A percentile compares a stretch with the other conserved stretches of the same genome.
phyloP scores from a whole-genome alignment of 1,284 basidiomycete genomes.

The Sphaerobolus stellatus region DNA sequence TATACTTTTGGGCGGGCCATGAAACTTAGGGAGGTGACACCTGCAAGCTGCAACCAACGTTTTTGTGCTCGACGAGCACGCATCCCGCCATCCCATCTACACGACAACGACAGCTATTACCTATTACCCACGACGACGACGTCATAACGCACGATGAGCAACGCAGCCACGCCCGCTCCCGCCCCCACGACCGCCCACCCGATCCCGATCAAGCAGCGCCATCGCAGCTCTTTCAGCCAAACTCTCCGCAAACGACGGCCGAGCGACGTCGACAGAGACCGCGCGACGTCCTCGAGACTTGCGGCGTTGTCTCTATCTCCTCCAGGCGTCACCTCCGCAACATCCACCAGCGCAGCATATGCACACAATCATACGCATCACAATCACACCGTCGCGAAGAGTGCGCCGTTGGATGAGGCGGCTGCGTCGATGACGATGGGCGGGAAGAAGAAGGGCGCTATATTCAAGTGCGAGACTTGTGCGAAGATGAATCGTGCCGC shows the following conservation, averaged over 20 bases:
- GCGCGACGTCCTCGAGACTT: slow-evolving; percentile 1
- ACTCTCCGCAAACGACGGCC: slow-evolving; percentile 9
- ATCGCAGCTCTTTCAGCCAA: slow-evolving; percentile 11
- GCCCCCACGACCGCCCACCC: not conserved
- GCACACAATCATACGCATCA: no score
- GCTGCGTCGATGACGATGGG: not conserved
- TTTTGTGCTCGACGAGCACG: no score
- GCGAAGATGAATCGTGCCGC: slow-evolving; percentile 60
- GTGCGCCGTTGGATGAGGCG: slow-evolving; percentile 10
- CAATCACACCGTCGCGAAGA: no score
- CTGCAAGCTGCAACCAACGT: no score
- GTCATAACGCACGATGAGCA: no score
- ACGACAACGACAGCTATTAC: no score
- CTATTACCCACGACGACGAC: no score
- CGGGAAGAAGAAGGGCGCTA: slow-evolving; percentile 66
- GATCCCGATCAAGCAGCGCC: slow-evolving; percentile 13
- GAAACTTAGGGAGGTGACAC: no score
- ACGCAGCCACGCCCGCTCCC: not conserved
- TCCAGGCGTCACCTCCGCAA: not conserved
- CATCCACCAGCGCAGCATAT: not conserved
- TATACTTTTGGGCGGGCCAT: no score
- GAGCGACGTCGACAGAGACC: slow-evolving; percentile 11
- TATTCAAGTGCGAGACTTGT: slow-evolving; percentile 91
- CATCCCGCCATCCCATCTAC: no score
- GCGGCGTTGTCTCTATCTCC: slow-evolving; percentile 8